Conservation (phyloP, 1,139 yeast species). For the Geotrichum bryndzae region DNA sequence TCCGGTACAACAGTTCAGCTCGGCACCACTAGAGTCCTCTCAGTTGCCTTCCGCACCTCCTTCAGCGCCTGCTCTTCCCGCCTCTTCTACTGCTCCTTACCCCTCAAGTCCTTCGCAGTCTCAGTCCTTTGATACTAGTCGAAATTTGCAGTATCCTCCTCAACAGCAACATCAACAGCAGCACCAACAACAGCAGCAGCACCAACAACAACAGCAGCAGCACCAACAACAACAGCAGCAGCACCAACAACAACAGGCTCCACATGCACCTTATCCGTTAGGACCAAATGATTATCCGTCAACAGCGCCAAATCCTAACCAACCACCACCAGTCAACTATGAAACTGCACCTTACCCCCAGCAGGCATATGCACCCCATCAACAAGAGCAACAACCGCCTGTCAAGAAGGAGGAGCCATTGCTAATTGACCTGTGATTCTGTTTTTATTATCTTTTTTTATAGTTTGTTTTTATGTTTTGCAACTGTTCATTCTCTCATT, state of each 20-base stretch:
- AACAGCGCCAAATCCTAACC: conserved; percentile 1
- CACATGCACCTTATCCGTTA: conserved; percentile 5
- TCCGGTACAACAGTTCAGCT: background rate
- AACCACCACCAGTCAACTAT: conserved; percentile 7
- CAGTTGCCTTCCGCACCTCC: conserved; percentile 3
- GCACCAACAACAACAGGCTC: conserved; percentile 3
- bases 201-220: conserved; percentile 2
- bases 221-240: conserved; percentile 3
- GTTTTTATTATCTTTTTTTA: background rate
- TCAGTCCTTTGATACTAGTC: background rate
- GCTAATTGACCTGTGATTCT: conserved; percentile 29
- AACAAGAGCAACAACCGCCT: conserved; percentile 7
- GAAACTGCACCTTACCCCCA: conserved; percentile 1
- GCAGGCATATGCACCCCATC: background rate
- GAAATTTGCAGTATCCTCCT: background rate
- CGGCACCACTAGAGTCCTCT: background rate
- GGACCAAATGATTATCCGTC: background rate
- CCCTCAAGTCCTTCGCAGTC: background rate
- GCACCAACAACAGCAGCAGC: background rate
- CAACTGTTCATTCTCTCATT: background rate
- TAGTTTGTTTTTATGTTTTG: background rate
- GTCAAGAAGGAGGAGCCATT: conserved; percentile 25
- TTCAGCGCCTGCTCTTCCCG: conserved; percentile 2
- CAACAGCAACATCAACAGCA: background rate
- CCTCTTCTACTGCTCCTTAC: conserved; percentile 1